Evolutionary conservation across 2,329 filamentous ascomycete genomes (phyloP), one percentile per base, ranked within the genome.

Genomic region (Cercospora janseana): DNA sequence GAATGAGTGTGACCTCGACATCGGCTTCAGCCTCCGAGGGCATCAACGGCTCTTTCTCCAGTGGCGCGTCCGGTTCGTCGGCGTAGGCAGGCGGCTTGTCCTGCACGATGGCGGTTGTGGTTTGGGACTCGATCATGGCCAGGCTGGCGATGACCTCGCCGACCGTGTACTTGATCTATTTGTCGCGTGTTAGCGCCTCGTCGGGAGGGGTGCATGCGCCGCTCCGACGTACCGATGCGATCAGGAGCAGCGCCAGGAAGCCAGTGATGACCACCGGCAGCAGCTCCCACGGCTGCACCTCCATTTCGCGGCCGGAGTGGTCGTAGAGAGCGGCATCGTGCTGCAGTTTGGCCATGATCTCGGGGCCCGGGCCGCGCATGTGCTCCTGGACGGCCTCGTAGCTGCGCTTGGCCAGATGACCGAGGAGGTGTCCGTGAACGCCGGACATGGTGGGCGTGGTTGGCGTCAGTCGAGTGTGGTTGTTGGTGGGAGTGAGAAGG

Each of bases 111-210:
- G 73, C 75, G 44, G 75, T 75, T 20, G 76, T 75, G 57, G 76
- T 71, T 28, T 79, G 75, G 38, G 78, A 78, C 67, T 87, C 84
- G 60, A 87, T 74, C 70, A 82, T 81, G 54, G 81, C 75, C 32
- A 87, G 75, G 4, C 80, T 80, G 1, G 79, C 75, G 35, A 86
- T 71, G 47, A 87, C 72, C 49, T 76, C 69, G 49, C 77, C 77
- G 57, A 83, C 78, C 35, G 79, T 81, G 69, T 86, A 87, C 37
- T 60, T 57, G 52, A 69, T 58, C 63, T 66, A 41, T 46, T 21
- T 16, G 47, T 12, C 9, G 9, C 24, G 29, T 2, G 34, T 53
- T 23, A 53, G 51, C 38, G 16, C 28, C 46, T 32, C 47, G 52
- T 51, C n/a, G n/a, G 42, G 7, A 10, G 20, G 4, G 26, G 16